Evolutionary conservation across 2,329 filamentous ascomycete species (phyloP), one percentile per base, ranked within the genome.

Genomic region (Trichoderma sp.): DNA sequence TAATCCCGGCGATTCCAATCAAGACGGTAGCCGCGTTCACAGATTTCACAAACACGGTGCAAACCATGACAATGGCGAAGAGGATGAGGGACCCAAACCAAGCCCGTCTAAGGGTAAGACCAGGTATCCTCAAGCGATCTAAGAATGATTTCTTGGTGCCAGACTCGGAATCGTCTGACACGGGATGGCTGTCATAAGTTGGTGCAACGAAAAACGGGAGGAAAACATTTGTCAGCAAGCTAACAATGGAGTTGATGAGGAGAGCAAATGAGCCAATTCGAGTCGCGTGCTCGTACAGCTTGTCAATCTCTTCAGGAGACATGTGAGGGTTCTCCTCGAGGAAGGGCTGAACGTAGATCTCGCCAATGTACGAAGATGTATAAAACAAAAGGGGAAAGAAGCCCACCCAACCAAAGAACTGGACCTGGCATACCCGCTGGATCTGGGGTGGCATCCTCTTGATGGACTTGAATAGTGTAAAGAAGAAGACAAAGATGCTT

Each of bases 361-460:
- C 93, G 71, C 92, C 94, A 73, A 97, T 91, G 78, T 96, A 98
- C 21, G 93, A 96, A 1, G 94, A 97, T 5, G 93, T 93, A 82
- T 98, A 98, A 81, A 97, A 97, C 3, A 98, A 85, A 78, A 97
- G 94, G 1, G 94, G 94, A 75, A 97, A 98, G 88, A 95, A 97
- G 64, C 93, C 95, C 68, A 97, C 90, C 94, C 94, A 98, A 5
- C 93, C 93, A 70, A 90, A 94, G 74, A 95, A 89, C 77, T 96
- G 92, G 0, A 94, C 91, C 72, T 89, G 82, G 76, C 94, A 97
- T 46, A 97, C 93, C 71, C 88, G 90, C 71, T 86, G 86, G 72
- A 96, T 93, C 79, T 97, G 94, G 0, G 90, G 90, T 1, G 95
- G 94, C 7, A 98, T 84, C 49, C 89, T 87, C 74, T 86, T 88